Percentiles rank a stretch among this genome's conserved stretches.
Evolutionary conservation across 2,329 filamentous ascomycete genomes (phyloP).

Genomic region (Monosporascus sp.): DNA sequence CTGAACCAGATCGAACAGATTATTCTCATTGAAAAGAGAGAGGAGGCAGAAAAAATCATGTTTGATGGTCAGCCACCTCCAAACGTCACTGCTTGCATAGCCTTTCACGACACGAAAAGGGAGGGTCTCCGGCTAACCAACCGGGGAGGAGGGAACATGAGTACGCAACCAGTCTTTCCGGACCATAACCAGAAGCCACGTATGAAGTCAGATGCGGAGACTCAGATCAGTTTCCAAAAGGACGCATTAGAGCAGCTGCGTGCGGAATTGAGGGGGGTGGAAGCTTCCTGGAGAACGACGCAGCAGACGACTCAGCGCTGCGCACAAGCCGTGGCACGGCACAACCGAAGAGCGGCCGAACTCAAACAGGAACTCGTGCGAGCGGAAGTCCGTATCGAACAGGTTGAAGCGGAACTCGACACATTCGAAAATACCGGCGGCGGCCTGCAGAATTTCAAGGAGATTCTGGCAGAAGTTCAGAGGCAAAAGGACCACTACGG

Average conservation of each 20-base stretch:
- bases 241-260: conserved; percentile 49
- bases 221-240: conserved; percentile 52
- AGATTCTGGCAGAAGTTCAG: conserved; percentile 49
- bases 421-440: conserved; percentile 63
- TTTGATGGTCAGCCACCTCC: conserved; percentile 52
- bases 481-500: conserved; percentile 43
- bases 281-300: conserved; percentile 40
- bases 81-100: conserved; percentile 71
- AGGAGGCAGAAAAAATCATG: conserved; percentile 65
- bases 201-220: conserved; percentile 74
- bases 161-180: conserved; percentile 30
- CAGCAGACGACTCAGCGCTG: conserved; percentile 44
- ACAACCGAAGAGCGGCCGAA: conserved; percentile 33
- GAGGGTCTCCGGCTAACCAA: conserved; percentile 55
- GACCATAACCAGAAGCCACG: conserved; percentile 52
- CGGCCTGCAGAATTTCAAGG: conserved; percentile 52
- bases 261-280: conserved; percentile 47
- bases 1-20: conserved; percentile 77
- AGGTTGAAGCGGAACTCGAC: conserved; percentile 55
- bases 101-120: conserved; percentile 55
- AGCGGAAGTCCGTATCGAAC: conserved; percentile 53
- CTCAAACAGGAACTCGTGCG: conserved; percentile 52
- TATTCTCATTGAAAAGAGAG: conserved; percentile 65
- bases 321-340: conserved; percentile 36
- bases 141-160: conserved; percentile 32